These are phyloP conservation scores for Pichia eremophila DNA, from an alignment of 805 yeast species.

Conservation along the genomic window DNA sequence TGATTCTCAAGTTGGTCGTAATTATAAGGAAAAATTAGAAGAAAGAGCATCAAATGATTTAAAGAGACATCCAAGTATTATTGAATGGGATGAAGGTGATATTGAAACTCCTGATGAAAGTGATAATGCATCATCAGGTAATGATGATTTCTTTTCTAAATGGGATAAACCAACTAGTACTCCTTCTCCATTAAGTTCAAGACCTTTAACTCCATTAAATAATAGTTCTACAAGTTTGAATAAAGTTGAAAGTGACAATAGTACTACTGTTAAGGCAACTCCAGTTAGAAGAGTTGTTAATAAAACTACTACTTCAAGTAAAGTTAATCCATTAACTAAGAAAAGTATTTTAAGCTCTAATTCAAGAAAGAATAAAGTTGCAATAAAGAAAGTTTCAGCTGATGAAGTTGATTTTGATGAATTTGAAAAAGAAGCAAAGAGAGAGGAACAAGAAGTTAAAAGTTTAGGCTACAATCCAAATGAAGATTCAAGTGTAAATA, in stretches of 20 bases:
- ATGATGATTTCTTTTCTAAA: constrained; percentile 83
- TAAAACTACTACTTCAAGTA: constrained; percentile 15
- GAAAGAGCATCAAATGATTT: constrained; percentile 60
- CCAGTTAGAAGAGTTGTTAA: constrained; percentile 27
- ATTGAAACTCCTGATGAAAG: constrained; percentile 47
- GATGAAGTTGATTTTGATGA: constrained; percentile 50
- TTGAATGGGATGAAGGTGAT: constrained; percentile 49
- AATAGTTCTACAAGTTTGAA: not conserved
- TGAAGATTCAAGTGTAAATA: constrained; percentile 13
- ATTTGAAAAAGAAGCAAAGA: constrained; percentile 67
- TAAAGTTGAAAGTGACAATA: not conserved
- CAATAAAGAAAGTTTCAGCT: constrained; percentile 44
- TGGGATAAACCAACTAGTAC: constrained; percentile 76
- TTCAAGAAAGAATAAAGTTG: constrained; percentile 46
- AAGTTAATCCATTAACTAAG: constrained; percentile 11
- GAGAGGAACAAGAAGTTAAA: constrained; percentile 65
- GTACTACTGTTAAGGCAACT: constrained; percentile 14
- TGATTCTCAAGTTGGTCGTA: constrained; percentile 67
- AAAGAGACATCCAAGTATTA: constrained; percentile 58
- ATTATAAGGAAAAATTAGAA: constrained; percentile 73
- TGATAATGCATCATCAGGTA: constrained; percentile 28
- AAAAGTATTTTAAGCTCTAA: constrained; percentile 35
- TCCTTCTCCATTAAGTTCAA: constrained; percentile 39
- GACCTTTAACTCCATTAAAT: constrained; percentile 33
- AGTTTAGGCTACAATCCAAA: constrained; percentile 43